Evolutionary conservation across 106 monocot genomes (phyloP), one percentile per base, ranked within the genome.

Genomic region (Allium fistulosum): DNA sequence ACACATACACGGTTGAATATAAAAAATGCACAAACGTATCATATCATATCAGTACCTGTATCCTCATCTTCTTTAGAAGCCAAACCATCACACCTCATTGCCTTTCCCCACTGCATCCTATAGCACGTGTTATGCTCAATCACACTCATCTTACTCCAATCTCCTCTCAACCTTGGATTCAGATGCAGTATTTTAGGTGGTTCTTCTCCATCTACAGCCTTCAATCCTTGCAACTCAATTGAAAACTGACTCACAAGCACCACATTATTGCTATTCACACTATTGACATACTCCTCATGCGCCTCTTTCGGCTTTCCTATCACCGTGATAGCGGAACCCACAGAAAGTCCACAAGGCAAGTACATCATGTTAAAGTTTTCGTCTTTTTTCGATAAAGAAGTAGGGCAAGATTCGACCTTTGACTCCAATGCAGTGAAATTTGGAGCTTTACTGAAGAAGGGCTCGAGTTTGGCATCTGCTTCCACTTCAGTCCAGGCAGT

Each of bases 121-220:
- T 94, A 94, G 22, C 94, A 90, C 0, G 90, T 87, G 53, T 94
- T 94, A 28, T 87, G 90, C 72, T 94, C 90, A 60, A 94, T 87
- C 16, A 94, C 78, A 8, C 90, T 84, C 16, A 63, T 75, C 58
- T 83, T 73, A 59, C 80, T 87, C 94, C 94, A 94, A 75, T 94
- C 94, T 51, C 94, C 94, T 52, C 74, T 82, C 61, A 94, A 6
- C 61, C 94, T 70, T 0, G 94, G 94, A 71, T 94, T 94, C 2
- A 90, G 69, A 69, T 94, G 94, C 58, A 94, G 67, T 51, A 94
- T 90, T 72, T 82, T 90, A 0, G 94, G 94, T 13, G 94, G 90
- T 46, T 90, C 94, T 71, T 94, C 94, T 7, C 90, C 87, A 27
- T 90, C 87, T 11, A 89, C 97, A 0, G 87, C 80, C 79, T 92